These are phyloP conservation scores for Ceratobasidium papillatum DNA, from an alignment of 1,284 basidiomycete genomes.

Conservation along the genomic window DNA sequence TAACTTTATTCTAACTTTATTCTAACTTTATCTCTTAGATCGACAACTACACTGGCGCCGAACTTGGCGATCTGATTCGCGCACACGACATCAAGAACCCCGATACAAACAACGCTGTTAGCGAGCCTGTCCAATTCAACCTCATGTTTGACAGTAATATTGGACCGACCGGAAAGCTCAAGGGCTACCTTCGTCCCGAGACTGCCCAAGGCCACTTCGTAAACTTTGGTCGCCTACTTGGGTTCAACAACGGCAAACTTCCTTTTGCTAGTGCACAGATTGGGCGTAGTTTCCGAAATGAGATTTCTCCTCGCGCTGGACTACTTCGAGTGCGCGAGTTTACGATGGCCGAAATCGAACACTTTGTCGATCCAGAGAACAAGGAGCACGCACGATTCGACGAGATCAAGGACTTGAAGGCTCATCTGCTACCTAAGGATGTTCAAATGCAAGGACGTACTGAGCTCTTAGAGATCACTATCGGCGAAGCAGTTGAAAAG, in stretches of 20 bases:
- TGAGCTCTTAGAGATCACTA: slow-evolving; percentile 70
- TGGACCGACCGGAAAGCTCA: slow-evolving; percentile 96
- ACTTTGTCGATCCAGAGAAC: slow-evolving; percentile 95
- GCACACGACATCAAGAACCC: slow-evolving; percentile 89
- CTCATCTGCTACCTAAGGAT: slow-evolving; percentile 84
- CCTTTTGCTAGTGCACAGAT: slow-evolving; percentile 99
- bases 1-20: no score
- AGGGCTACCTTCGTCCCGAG: slow-evolving; percentile 97
- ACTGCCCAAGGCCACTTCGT: slow-evolving; percentile 99
- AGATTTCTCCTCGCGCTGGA: slow-evolving; percentile 96
- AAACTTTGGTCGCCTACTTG: slow-evolving; percentile 96
- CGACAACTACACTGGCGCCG: slow-evolving; percentile 92
- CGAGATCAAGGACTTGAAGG: slow-evolving; percentile 79
- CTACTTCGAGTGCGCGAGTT: slow-evolving; percentile 98
- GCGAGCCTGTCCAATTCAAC: slow-evolving; percentile 96
- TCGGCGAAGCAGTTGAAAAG: slow-evolving; percentile 87
- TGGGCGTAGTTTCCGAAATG: slow-evolving; percentile 96
- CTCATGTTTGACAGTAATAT: slow-evolving; percentile 99
- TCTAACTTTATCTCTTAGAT: slow-evolving; percentile 63
- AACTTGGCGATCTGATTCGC: slow-evolving; percentile 88
- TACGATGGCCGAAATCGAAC: slow-evolving; percentile 99
- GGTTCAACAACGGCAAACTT: slow-evolving; percentile 96
- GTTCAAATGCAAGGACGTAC: slow-evolving; percentile 83
- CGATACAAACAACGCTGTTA: slow-evolving; percentile 90
- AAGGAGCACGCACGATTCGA: slow-evolving; percentile 88